A percentile compares a stretch with the other conserved stretches of the same genome.
Evolutionary conservation across 352 stramenopile species (phyloP).

Genomic region (Globisporangium recalcitrans): DNA sequence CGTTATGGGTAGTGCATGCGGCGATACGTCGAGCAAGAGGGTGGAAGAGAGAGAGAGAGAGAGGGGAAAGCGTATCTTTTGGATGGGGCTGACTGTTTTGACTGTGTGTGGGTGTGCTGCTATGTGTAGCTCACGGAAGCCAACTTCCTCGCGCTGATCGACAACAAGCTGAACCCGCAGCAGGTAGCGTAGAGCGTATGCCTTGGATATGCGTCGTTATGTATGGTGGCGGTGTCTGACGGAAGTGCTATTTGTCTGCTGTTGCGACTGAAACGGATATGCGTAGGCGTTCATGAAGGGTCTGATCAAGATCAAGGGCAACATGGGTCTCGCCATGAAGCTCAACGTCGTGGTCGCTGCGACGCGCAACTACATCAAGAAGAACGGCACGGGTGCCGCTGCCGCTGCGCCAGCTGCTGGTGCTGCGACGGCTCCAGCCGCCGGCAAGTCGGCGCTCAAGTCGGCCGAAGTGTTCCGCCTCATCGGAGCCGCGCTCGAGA

Average conservation of each 20-base stretch:
- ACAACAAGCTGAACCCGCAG: slow-evolving; percentile 90
- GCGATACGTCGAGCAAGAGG: not conserved
- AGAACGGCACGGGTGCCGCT: slow-evolving; percentile 29
- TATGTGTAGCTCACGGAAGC: slow-evolving; percentile 47
- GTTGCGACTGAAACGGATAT: not conserved
- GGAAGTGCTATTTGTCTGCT: not conserved
- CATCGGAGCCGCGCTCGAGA: slow-evolving; percentile 51
- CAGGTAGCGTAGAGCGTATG: slow-evolving; percentile 20
- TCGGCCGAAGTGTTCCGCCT: slow-evolving; percentile 69
- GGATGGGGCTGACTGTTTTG: not conserved
- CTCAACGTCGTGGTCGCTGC: slow-evolving; percentile 87
- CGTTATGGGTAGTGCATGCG: not conserved
- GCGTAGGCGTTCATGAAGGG: slow-evolving; percentile 89
- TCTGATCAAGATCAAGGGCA: slow-evolving; percentile 93
- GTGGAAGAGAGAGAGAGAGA: not conserved
- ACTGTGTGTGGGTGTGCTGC: not conserved
- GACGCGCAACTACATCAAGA: slow-evolving; percentile 76
- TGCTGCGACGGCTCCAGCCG: slow-evolving; percentile 12
- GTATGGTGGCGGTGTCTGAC: not conserved
- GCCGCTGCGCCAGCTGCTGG: slow-evolving; percentile 19
- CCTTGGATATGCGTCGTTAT: not conserved
- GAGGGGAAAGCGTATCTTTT: not conserved
- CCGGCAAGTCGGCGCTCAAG: slow-evolving; percentile 32
- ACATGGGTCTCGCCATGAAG: slow-evolving; percentile 94
- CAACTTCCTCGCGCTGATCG: slow-evolving; percentile 75